Conservation (phyloP, 495 filamentous ascomycete species). For the Neurospora intermedia region DNA sequence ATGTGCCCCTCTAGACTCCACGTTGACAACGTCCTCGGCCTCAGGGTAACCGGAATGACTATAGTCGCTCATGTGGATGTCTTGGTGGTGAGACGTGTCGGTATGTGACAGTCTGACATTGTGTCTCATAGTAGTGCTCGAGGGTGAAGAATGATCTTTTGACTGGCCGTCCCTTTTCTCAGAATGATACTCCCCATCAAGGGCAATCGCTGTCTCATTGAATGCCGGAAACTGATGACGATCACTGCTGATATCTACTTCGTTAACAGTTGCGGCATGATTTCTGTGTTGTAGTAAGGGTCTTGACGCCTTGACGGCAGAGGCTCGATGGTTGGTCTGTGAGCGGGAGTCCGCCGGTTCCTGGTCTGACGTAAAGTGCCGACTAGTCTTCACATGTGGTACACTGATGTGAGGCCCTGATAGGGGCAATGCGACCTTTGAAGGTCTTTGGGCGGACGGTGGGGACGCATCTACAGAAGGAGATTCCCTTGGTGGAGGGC, state of each 20-base stretch:
- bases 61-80: neutral
- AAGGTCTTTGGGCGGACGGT: neutral
- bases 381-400: neutral
- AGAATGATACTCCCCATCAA: neutral
- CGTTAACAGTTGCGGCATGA: neutral
- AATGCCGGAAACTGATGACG: neutral
- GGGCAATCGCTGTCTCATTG: neutral
- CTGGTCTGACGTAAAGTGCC: neutral
- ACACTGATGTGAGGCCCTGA: neutral
- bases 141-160: neutral
- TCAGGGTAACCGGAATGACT: neutral
- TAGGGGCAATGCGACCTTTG: neutral
- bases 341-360: neutral
- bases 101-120: neutral
- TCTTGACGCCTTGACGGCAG: neutral
- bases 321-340: neutral
- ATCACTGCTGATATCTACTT: neutral
- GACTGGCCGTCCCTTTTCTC: neutral
- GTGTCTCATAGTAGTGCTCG: neutral
- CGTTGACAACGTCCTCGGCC: neutral
- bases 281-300: neutral
- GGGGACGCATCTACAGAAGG: neutral
- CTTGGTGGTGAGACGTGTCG: neutral
- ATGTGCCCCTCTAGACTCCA: neutral
- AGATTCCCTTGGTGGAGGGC: neutral